Evolutionary conservation across 371 early-diverging fungal species (phyloP), one percentile per base, ranked within the genome.

Genomic region (Syncephalastrum racemosum): DNA sequence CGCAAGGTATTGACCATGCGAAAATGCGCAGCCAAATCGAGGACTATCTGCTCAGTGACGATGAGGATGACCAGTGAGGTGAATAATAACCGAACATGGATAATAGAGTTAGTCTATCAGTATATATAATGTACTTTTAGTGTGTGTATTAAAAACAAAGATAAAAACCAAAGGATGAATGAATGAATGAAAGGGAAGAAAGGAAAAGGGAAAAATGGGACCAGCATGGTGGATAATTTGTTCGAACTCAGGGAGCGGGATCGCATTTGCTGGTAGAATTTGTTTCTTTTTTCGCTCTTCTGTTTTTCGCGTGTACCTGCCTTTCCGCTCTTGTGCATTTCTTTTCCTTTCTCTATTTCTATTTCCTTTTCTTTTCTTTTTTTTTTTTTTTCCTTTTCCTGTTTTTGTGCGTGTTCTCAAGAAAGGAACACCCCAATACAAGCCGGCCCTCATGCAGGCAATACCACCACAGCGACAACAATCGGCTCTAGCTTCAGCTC

Each of bases 1-100:
- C 57, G n/a, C 54, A 70, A 54, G 45, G 23, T 13, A 51, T 68
- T 8, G 53, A 67, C n/a, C 56, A 68, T 20, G 69, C 70, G n/a
- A 63, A 73, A 50, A 58, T 83, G 46, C 67, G 77, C 19, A 64
- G 67, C 36, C 81, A 81, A 56, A 81, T 83, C 24, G 64, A 81
- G 60, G 84, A 80, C n/a, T 83, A 81, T 65, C 67, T 84, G 50
- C 62, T 80, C 14, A 58, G 59, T 48, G 73, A 79, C 46, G 68
- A 78, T 4, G 79, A 81, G 27, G 66, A 72, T 18, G 51, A 62
- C 7, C 22, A 45, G 0, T 45, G 22, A 20, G 46, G 52, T 15
- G 36, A 31, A 31, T 1, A 7, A 27, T 27, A 7, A 27, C 4
- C 7, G 27, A 31, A 31, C n/a, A n/a, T n/a, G 0, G 10, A 31